Evolutionary conservation across 1,139 yeast genomes (phyloP).

Genomic region (Saccharomyces hybrid): DNA sequence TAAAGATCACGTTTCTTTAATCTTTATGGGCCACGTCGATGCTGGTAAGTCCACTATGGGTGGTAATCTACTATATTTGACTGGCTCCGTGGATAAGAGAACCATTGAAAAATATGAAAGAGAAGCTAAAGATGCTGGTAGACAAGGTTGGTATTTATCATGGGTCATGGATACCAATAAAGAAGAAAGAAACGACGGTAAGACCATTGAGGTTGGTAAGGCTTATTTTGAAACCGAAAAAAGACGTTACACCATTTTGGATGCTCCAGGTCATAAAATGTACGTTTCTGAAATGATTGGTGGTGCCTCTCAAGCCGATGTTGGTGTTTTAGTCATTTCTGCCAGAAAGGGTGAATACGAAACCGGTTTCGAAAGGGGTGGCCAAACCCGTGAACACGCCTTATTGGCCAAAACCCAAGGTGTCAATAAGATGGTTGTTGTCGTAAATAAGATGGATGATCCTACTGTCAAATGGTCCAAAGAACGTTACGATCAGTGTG

Average conservation of each 20-base stretch:
- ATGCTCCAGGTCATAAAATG: constrained; percentile 99
- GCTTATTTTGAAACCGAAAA: constrained; percentile 96
- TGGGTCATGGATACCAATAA: constrained; percentile 99
- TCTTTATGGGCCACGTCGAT: constrained; percentile 99
- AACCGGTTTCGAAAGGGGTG: constrained; percentile 91
- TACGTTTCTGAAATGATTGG: constrained; percentile 99
- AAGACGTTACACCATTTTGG: constrained; percentile 94
- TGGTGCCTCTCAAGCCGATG: constrained; percentile 97
- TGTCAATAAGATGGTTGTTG: constrained; percentile 84
- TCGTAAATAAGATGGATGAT: constrained; percentile 98
- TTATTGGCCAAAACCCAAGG: constrained; percentile 84
- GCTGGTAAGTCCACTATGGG: constrained; percentile 99
- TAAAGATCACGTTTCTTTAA: constrained; percentile 91
- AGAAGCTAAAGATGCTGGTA: constrained; percentile 98
- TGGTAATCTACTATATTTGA: constrained; percentile 84
- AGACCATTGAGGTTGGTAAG: constrained; percentile 97
- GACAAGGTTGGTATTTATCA: constrained; percentile 98
- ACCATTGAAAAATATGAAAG: constrained; percentile 97
- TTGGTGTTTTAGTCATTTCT: constrained; percentile 84
- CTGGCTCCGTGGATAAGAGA: constrained; percentile 97
- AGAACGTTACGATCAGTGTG: constrained; percentile 95
- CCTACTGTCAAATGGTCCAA: constrained; percentile 94
- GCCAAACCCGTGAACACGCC: constrained; percentile 94
- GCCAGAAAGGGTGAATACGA: constrained; percentile 93
- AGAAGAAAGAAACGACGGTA: constrained; percentile 98